phyloP scores from a whole-genome alignment of 371 early-diverging fungal species.

The Mortierella polycephala region DNA sequence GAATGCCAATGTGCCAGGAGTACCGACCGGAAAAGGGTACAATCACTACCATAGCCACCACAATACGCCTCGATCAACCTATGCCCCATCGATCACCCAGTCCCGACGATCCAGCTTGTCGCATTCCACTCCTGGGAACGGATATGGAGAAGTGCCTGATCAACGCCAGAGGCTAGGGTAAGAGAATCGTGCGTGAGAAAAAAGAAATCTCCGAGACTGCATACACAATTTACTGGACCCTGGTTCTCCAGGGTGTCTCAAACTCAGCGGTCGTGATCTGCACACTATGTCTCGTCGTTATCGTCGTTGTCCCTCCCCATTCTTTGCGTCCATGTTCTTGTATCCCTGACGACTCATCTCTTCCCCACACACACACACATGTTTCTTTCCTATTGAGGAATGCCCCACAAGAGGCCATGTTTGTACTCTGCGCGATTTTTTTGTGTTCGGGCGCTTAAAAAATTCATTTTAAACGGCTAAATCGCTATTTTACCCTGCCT shows the following conservation, averaged over 20 bases:
- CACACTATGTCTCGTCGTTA: neutral
- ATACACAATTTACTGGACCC: neutral
- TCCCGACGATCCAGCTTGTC: conserved; percentile 46
- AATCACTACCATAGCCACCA: conserved; percentile 44
- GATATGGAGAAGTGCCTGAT: conserved; percentile 18
- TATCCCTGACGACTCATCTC: no score
- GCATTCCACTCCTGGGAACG: conserved; percentile 3
- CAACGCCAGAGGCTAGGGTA: conserved; percentile 37
- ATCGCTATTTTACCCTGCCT: neutral
- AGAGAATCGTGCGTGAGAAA: conserved; percentile 1
- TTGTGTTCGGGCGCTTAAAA: neutral
- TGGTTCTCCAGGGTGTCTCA: neutral
- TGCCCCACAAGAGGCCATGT: no score
- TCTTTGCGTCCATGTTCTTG: neutral
- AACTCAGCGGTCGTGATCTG: no score
- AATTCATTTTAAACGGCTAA: neutral
- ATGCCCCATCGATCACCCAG: conserved; percentile 30
- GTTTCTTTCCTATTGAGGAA: neutral
- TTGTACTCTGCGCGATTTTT: no score
- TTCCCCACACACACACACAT: neutral
- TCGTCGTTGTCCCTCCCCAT: neutral
- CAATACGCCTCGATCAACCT: conserved; percentile 19
- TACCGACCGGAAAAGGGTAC: conserved; percentile 13
- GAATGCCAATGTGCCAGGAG: conserved; percentile 8
- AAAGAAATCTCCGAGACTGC: neutral